Conservation (phyloP, 1,284 basidiomycete genomes). For the Porogramme epimiltina region DNA sequence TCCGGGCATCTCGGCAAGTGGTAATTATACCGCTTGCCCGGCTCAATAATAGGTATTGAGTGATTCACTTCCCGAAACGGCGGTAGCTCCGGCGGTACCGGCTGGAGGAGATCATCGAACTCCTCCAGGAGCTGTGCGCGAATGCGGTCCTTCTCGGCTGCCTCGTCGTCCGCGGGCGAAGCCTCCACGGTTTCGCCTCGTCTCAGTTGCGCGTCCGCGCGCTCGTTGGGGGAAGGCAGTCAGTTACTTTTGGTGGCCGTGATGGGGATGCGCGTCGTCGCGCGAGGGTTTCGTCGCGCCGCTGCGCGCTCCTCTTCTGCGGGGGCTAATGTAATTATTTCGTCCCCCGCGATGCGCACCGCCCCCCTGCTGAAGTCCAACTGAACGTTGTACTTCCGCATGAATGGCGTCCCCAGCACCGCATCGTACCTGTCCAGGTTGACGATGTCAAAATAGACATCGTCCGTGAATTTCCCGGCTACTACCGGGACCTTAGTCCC, state of each 20-base stretch:
- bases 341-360: background rate
- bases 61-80: conserved; percentile 7
- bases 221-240: background rate
- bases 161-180: too few relatives aligned
- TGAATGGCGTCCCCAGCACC: background rate
- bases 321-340: background rate
- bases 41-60: background rate
- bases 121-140: conserved; percentile 4
- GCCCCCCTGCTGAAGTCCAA: background rate
- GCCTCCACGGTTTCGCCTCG: background rate
- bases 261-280: background rate
- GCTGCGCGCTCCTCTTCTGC: too few relatives aligned
- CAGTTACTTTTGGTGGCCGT: background rate
- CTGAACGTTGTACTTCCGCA: background rate
- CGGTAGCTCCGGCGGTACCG: background rate
- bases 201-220: background rate
- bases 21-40: background rate
- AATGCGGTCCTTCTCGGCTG: too few relatives aligned
- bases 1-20: background rate
- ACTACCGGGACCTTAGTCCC: background rate
- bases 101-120: conserved; percentile 6
- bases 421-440: background rate
- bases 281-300: too few relatives aligned
- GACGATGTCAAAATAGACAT: background rate
- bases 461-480: background rate